These are phyloP conservation scores for Penicillium sp. DNA, from an alignment of 2,329 filamentous ascomycete species.

Conservation along the genomic window DNA sequence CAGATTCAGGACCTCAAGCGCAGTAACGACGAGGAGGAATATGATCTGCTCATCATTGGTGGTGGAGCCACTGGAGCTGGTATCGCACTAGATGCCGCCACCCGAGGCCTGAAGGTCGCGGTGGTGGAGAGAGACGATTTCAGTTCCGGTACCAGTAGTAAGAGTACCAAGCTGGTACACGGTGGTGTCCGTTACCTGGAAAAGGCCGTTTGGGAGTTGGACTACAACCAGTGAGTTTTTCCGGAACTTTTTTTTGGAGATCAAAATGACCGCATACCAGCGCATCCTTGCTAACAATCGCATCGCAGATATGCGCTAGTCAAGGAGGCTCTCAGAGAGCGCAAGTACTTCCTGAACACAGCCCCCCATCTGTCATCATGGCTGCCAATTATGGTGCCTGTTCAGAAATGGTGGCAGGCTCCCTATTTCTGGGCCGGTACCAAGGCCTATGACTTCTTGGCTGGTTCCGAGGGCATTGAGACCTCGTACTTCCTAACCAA, in stretches of 20 bases:
- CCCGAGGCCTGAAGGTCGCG: slow-evolving; percentile 74
- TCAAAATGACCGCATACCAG: not conserved
- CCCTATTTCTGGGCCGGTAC: slow-evolving; percentile 70
- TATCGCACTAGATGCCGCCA: slow-evolving; percentile 77
- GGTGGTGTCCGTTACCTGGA: slow-evolving; percentile 81
- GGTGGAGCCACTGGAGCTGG: slow-evolving; percentile 76
- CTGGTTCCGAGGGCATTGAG: slow-evolving; percentile 82
- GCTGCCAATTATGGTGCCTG: slow-evolving; percentile 78
- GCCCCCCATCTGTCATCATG: slow-evolving; percentile 78
- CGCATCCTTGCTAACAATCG: slow-evolving; percentile 7
- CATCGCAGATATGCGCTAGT: slow-evolving; percentile 61
- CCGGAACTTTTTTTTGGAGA: too few relatives aligned
- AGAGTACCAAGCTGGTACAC: slow-evolving; percentile 84
- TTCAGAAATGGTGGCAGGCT: slow-evolving; percentile 80
- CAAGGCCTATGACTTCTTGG: slow-evolving; percentile 81
- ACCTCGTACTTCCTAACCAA: slow-evolving; percentile 84
- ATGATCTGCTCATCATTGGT: slow-evolving; percentile 76
- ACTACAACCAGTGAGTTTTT: slow-evolving; percentile 67
- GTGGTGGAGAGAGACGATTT: slow-evolving; percentile 82
- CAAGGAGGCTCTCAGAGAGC: slow-evolving; percentile 76
- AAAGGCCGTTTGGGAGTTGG: slow-evolving; percentile 81
- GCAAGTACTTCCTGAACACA: slow-evolving; percentile 78
- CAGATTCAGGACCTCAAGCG: slow-evolving; percentile 53
- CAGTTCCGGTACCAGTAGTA: slow-evolving; percentile 76
- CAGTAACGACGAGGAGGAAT: slow-evolving; percentile 52